A percentile compares a stretch with the other conserved stretches of the same genome.
These are phyloP conservation scores for Rhodotorula sp. DNA, from an alignment of 1,284 basidiomycete species.

Conservation along the genomic window DNA sequence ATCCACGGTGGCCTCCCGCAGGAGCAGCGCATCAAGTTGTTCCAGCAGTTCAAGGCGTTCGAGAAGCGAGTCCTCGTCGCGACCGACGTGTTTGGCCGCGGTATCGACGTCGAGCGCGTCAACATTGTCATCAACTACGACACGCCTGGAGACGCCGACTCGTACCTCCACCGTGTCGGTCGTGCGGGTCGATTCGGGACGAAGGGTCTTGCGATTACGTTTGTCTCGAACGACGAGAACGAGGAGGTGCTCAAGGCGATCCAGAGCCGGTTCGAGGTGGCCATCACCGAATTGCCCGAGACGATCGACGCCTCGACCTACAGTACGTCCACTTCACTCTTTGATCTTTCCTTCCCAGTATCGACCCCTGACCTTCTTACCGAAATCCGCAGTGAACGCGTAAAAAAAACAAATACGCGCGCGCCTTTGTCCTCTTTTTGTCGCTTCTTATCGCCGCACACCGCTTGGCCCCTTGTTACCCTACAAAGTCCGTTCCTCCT, in stretches of 20 bases:
- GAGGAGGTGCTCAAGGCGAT: conserved; percentile 89
- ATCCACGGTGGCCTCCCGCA: conserved; percentile 94
- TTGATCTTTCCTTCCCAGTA: too few relatives aligned
- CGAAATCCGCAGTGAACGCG: background rate
- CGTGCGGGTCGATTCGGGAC: conserved; percentile 99
- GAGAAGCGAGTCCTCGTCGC: conserved; percentile 93
- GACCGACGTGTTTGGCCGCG: conserved; percentile 95
- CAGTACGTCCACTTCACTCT: conserved; percentile 38
- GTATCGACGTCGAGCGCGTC: conserved; percentile 95
- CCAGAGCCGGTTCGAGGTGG: conserved; percentile 88
- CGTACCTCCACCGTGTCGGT: conserved; percentile 95
- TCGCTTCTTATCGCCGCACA: background rate
- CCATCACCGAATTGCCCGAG: conserved; percentile 87
- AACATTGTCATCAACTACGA: conserved; percentile 71
- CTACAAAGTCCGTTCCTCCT: background rate
- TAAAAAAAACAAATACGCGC: background rate
- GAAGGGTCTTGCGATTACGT: conserved; percentile 98
- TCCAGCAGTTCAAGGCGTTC: conserved; percentile 98
- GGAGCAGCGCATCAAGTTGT: conserved; percentile 95
- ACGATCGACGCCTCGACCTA: conserved; percentile 71
- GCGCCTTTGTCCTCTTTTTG: background rate
- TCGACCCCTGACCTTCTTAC: background rate
- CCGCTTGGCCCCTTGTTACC: too few relatives aligned
- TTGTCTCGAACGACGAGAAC: conserved; percentile 87
- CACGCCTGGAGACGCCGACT: conserved; percentile 93